phyloP scores from a whole-genome alignment of 805 yeast genomes.

The Tetrapisispora phaffii region DNA sequence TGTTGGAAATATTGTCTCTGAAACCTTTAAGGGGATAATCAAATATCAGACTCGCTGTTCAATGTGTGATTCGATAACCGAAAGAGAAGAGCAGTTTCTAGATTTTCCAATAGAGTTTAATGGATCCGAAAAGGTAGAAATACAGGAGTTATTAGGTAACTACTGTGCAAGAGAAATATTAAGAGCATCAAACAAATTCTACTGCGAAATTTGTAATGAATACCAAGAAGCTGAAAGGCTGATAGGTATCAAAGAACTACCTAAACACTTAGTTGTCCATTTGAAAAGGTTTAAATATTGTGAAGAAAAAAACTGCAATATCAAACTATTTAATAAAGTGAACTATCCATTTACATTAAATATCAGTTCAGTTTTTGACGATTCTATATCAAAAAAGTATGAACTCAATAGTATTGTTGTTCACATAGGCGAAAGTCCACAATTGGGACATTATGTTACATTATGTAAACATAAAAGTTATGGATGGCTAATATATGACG shows the following conservation, averaged over 20 bases:
- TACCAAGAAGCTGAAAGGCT: conserved; percentile 90
- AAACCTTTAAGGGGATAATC: conserved; percentile 72
- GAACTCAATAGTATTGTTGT: conserved; percentile 80
- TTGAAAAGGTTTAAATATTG: conserved; percentile 86
- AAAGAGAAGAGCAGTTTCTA: conserved; percentile 74
- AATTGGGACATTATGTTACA: conserved; percentile 92
- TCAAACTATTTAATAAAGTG: conserved; percentile 77
- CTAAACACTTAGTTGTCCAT: conserved; percentile 71
- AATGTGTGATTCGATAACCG: conserved; percentile 76
- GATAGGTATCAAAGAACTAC: conserved; percentile 68
- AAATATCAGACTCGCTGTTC: conserved; percentile 85
- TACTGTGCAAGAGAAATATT: conserved; percentile 80
- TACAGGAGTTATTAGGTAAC: conserved; percentile 34
- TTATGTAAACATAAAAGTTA: conserved; percentile 65
- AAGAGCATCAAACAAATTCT: conserved; percentile 79
- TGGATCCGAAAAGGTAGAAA: conserved; percentile 60
- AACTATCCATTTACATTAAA: conserved; percentile 67
- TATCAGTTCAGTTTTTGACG: conserved; percentile 42
- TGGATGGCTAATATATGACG: conserved; percentile 92
- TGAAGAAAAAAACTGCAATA: conserved; percentile 68
- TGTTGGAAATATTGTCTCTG: conserved; percentile 45
- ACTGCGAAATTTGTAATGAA: conserved; percentile 83
- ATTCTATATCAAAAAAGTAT: conserved; percentile 43
- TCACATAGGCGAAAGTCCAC: conserved; percentile 96
- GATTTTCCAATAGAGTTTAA: conserved; percentile 85